These are phyloP conservation scores for Eutypa lata DNA, from an alignment of 2,329 filamentous ascomycete species.

Conservation along the genomic window DNA sequence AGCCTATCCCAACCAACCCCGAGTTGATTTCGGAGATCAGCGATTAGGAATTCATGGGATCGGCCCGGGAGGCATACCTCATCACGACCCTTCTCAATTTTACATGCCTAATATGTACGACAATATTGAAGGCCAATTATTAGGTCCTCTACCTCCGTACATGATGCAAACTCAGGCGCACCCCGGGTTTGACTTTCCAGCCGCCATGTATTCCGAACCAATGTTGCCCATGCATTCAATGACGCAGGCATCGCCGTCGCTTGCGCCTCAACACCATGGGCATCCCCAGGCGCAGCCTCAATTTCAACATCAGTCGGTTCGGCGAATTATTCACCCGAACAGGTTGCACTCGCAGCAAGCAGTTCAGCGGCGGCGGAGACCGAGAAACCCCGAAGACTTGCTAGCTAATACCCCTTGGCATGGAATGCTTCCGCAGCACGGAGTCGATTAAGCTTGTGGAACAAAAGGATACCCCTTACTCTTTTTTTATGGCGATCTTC, in stretches of 20 bases:
- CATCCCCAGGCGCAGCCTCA: slow-evolving; percentile 16
- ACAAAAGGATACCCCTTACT: slow-evolving; percentile 23
- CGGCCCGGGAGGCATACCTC: slow-evolving; percentile 26
- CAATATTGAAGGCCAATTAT: slow-evolving; percentile 70
- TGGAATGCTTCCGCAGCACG: slow-evolving; percentile 25
- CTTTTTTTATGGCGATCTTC: slow-evolving; percentile 16
- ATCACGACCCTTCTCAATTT: slow-evolving; percentile 39
- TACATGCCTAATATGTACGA: slow-evolving; percentile 55
- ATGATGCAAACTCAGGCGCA: slow-evolving; percentile 54
- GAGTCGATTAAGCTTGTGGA: slow-evolving; percentile 21
- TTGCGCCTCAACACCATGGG: slow-evolving; percentile 9
- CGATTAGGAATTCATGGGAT: slow-evolving; percentile 26
- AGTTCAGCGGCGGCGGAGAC: slow-evolving; percentile 31
- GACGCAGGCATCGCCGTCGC: slow-evolving; percentile 28
- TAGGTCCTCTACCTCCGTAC: slow-evolving; percentile 69
- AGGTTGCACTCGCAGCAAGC: slow-evolving; percentile 17
- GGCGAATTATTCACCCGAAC: slow-evolving; percentile 15
- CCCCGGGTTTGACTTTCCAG: slow-evolving; percentile 38
- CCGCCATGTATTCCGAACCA: slow-evolving; percentile 42
- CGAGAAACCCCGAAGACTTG: slow-evolving; percentile 46
- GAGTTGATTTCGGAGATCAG: slow-evolving; percentile 54
- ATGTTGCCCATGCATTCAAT: slow-evolving; percentile 40
- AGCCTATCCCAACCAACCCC: slow-evolving; percentile 73
- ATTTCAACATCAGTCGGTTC: slow-evolving; percentile 7
- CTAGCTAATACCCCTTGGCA: slow-evolving; percentile 36